Evolutionary conservation across 176 grass and related monocot genomes (phyloP).

Genomic region (Alopecurus myosuroides): DNA sequence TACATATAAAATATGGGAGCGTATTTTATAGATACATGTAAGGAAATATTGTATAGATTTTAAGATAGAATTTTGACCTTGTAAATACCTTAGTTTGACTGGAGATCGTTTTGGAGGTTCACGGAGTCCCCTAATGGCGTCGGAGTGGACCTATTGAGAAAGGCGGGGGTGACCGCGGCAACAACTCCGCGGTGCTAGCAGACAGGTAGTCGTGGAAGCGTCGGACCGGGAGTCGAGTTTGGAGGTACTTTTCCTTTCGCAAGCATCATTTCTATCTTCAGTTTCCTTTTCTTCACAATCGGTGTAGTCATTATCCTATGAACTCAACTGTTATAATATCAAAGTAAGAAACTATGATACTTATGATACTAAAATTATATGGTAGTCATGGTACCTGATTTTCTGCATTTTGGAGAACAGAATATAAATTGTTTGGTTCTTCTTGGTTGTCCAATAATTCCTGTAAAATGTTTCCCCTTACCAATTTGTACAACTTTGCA

Average conservation of each 20-base stretch:
- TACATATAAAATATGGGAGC: too few relatives aligned
- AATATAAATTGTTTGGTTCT: background rate
- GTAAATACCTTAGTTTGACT: too few relatives aligned
- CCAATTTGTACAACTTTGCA: background rate
- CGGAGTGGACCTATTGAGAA: too few relatives aligned
- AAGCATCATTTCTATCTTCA: background rate
- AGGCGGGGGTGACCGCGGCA: too few relatives aligned
- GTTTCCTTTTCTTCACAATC: background rate
- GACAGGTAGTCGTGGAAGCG: rapidly evolving
- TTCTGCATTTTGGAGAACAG: background rate
- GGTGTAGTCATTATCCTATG: background rate
- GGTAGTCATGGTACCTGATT: background rate
- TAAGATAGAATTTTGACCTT: too few relatives aligned
- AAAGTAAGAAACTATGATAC: background rate
- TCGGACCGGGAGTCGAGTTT: too few relatives aligned
- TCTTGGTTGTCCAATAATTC: background rate
- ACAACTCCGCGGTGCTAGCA: too few relatives aligned
- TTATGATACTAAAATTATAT: background rate
- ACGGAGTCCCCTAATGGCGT: too few relatives aligned
- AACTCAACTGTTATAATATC: background rate
- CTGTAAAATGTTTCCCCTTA: background rate
- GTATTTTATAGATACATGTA: too few relatives aligned
- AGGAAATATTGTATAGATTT: too few relatives aligned
- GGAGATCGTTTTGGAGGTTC: too few relatives aligned
- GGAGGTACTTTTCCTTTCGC: too few relatives aligned